phyloP scores from a whole-genome alignment of 495 filamentous ascomycete genomes.

The Annulohypoxylon stygium region DNA sequence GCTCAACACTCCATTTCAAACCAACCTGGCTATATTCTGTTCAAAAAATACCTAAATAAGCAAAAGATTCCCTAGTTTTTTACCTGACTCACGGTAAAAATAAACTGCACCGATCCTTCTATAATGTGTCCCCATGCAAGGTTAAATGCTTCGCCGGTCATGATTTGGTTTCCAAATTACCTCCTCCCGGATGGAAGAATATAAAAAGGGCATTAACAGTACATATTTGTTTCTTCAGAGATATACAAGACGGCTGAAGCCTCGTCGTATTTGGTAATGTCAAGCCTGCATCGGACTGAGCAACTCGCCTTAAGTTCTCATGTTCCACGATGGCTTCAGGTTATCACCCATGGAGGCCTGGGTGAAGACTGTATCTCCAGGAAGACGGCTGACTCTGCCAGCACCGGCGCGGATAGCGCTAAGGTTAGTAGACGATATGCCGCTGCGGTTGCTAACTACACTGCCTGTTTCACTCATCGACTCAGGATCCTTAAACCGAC shows the following conservation, averaged over 20 bases:
- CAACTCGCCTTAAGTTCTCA: constrained; percentile 61
- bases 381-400: constrained; percentile 89
- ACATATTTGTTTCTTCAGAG: constrained; percentile 43
- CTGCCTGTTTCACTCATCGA: constrained; percentile 86
- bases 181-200: constrained; percentile 37
- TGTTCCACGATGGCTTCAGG: constrained; percentile 84
- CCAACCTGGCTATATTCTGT: constrained; percentile 34
- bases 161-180: constrained; percentile 46
- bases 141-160: constrained; percentile 44
- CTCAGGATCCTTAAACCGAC: constrained; percentile 81
- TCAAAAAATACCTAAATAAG: constrained; percentile 30
- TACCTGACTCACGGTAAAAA: constrained; percentile 31
- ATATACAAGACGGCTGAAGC: constrained; percentile 45
- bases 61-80: constrained; percentile 38
- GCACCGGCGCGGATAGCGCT: constrained; percentile 88
- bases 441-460: constrained; percentile 86
- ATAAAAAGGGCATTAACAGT: constrained; percentile 42
- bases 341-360: constrained; percentile 75
- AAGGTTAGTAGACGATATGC: constrained; percentile 77
- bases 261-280: constrained; percentile 31
- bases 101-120: constrained; percentile 43
- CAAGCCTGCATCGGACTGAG: constrained; percentile 14
- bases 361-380: constrained; percentile 84
- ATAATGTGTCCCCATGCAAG: constrained; percentile 46
- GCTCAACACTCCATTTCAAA: constrained; percentile 17